Conservation (phyloP, 805 yeast genomes). For the Hemisphaericaspora nanyangensis region DNA sequence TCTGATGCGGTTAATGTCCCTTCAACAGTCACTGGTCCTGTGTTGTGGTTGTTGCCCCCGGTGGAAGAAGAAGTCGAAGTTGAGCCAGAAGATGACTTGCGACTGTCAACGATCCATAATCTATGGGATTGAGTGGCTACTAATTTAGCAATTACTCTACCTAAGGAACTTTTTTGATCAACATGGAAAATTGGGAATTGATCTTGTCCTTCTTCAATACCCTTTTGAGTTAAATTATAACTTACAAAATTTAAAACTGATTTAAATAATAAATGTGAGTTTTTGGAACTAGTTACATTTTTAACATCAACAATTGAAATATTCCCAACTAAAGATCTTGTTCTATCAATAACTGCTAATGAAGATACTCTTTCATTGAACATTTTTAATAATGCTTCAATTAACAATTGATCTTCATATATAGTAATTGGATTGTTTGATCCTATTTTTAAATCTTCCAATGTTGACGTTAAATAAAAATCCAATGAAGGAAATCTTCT, state of each 20-base stretch:
- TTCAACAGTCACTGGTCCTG: constrained; percentile 11
- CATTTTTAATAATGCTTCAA: constrained; percentile 86
- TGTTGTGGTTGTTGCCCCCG: background rate
- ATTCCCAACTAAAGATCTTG: constrained; percentile 76
- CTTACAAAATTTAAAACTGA: constrained; percentile 86
- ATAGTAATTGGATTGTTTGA: constrained; percentile 67
- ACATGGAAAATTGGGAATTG: constrained; percentile 96
- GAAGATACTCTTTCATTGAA: constrained; percentile 80
- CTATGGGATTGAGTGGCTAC: constrained; percentile 95
- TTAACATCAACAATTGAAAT: constrained; percentile 93
- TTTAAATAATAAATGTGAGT: constrained; percentile 75
- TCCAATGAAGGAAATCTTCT: constrained; percentile 81
- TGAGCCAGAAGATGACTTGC: constrained; percentile 9
- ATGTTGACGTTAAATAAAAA: constrained; percentile 59
- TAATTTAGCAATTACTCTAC: constrained; percentile 86
- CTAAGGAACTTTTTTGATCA: constrained; percentile 70
- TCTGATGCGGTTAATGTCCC: constrained; percentile 9
- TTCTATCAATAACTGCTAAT: constrained; percentile 85
- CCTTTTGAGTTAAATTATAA: constrained; percentile 80
- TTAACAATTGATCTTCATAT: constrained; percentile 79
- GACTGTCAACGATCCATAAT: constrained; percentile 67
- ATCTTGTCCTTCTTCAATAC: constrained; percentile 91
- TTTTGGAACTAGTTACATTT: constrained; percentile 81
- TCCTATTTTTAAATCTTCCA: constrained; percentile 76
- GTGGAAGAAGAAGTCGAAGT: background rate